Base-by-base conservation (phyloP, 768 basidiomycete species). In the Agrocybe praecox region DNA sequence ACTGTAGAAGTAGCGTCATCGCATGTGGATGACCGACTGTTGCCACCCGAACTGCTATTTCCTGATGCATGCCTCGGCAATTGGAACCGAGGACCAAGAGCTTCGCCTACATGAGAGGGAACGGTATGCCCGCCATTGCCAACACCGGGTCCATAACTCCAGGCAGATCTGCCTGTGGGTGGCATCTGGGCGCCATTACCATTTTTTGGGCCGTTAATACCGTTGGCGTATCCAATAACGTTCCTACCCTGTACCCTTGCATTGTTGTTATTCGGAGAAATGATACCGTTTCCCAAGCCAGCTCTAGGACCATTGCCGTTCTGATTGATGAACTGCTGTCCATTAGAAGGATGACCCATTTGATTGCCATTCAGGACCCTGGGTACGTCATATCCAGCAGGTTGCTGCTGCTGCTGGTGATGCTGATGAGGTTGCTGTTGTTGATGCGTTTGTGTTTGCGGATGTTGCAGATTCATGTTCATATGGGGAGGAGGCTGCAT, bases 1-100 rank as follows among this genome's bases (percentile, higher is more conserved):
- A 92, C 92, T 53, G 89, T 85, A 23, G 90, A 92, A 10, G 88
- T 85, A 32, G 84, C 85, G 61, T 94, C 92, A 68, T 94, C 92
- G 49, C 83, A 82, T 44, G 69, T 74, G 21, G 80, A 79, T 36
- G 85, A 80, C 34, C 88, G 84, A 62, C 86, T 81, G 52, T 81
- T 76, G 24, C 82, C 80, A 49, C 79, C 75, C 59, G 77, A 84
- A 33, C 76, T 74, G 60, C 78, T 76, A 61, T 78, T 82, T 53
- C 79, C 79, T 21, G 77, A 82, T 22, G 79, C 78, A 66, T 86
- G 78, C 63, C 85, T 76, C 59, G 76, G 74, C 34, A 76, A 73
- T 55, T 73, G 88, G 57, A 92, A 72, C 46, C 90, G 79, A 15
- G 90, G 90, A 6, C 89, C 90, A 40, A 88, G 77, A 2, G 79